These are phyloP conservation scores for Diutina ranongensis DNA, from an alignment of 1,139 yeast genomes.

Conservation along the genomic window DNA sequence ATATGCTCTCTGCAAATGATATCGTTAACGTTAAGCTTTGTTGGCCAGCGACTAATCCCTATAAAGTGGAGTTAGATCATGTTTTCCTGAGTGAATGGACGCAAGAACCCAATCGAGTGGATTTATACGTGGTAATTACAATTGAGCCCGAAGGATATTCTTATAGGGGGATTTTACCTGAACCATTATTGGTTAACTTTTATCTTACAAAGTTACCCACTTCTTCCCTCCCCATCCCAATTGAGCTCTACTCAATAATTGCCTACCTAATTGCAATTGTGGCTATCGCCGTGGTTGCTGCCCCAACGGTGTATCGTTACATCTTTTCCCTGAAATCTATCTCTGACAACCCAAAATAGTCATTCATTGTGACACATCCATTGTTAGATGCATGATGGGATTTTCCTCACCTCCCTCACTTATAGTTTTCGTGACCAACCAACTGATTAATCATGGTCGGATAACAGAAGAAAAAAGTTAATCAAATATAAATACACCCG, in stretches of 20 bases:
- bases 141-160: conserved; percentile 3
- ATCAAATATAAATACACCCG: no score
- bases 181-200: neutral
- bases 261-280: neutral
- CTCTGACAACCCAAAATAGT: no score
- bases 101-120: neutral
- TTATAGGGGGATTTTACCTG: neutral
- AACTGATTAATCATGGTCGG: no score
- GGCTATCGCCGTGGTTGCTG: neutral
- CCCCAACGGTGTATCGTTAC: neutral
- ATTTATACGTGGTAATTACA: neutral
- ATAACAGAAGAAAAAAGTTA: no score
- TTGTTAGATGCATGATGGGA: no score
- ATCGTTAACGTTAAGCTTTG: neutral
- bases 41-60: conserved; percentile 5
- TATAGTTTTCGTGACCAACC: no score
- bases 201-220: neutral
- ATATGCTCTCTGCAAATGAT: neutral
- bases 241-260: neutral
- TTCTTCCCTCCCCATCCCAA: neutral
- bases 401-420: no score
- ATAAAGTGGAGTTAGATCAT: neutral
- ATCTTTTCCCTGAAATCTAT: no score
- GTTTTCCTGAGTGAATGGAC: neutral
- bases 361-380: no score